Percentiles rank a stretch among this genome's conserved stretches.
Conservation (phyloP, 2,329 filamentous ascomycete genomes). For the Sporothrix globosa region DNA sequence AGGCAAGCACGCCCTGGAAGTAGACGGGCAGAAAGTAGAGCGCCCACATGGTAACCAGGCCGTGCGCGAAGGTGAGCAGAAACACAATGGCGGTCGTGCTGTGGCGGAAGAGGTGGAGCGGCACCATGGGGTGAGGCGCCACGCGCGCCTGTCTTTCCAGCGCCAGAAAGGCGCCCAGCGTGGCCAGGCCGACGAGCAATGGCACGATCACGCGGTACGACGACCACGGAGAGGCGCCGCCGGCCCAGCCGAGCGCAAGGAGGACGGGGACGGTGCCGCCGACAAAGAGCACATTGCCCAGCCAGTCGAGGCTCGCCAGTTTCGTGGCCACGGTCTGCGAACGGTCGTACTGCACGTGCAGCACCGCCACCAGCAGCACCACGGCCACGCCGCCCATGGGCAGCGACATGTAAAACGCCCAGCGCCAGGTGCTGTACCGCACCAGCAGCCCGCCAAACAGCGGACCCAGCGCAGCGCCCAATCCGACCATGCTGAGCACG, state of each 20-base stretch:
- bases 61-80: slow-evolving; percentile 39
- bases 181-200: neutral
- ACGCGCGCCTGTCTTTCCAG: neutral
- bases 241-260: neutral
- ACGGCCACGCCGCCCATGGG: slow-evolving; percentile 43
- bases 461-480: slow-evolving; percentile 35
- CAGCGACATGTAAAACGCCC: slow-evolving; percentile 50
- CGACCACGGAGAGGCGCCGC: neutral
- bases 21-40: slow-evolving; percentile 51
- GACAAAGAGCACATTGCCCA: neutral
- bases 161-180: neutral
- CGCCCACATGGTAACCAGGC: slow-evolving; percentile 45
- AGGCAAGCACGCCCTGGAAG: slow-evolving; percentile 48
- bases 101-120: neutral
- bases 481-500: slow-evolving; percentile 24
- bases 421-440: slow-evolving; percentile 35
- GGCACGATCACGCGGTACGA: slow-evolving; percentile 5
- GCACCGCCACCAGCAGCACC: slow-evolving; percentile 45
- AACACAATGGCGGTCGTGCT: slow-evolving; percentile 36
- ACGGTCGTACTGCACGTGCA: slow-evolving; percentile 10
- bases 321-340: neutral
- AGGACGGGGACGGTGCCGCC: neutral
- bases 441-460: slow-evolving; percentile 35
- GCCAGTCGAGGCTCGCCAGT: slow-evolving; percentile 6
- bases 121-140: slow-evolving; percentile 2